Percentiles rank a stretch among this genome's conserved stretches.
These are phyloP conservation scores for Acorus calamus DNA, from an alignment of 106 monocot genomes.

Conservation along the genomic window DNA sequence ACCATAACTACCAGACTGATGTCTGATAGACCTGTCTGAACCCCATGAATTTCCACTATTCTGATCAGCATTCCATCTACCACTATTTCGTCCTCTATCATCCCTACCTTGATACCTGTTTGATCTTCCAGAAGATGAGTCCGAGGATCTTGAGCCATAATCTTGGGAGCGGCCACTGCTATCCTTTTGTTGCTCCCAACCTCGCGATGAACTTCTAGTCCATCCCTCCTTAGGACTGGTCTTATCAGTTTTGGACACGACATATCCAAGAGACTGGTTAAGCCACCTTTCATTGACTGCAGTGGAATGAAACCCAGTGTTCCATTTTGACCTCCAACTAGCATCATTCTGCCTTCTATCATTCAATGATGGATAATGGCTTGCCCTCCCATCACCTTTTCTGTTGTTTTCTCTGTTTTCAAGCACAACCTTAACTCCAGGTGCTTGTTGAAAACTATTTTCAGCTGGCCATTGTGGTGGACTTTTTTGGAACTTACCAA, in stretches of 20 bases:
- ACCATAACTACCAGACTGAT: constrained; percentile 8
- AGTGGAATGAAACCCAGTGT: constrained; percentile 7
- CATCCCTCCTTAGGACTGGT: background rate
- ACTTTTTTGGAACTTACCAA: constrained; percentile 31
- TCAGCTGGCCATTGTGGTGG: constrained; percentile 16
- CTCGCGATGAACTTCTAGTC: constrained; percentile 4
- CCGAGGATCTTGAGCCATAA: constrained; percentile 6
- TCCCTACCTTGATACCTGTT: constrained; percentile 12
- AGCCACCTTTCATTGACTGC: constrained; percentile 9
- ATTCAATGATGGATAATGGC: background rate
- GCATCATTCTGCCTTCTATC: constrained; percentile 1
- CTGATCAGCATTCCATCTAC: constrained; percentile 18
- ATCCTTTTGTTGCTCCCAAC: constrained; percentile 12
- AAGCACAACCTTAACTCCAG: background rate
- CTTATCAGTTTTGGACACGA: constrained; percentile 4
- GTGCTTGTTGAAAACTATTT: constrained; percentile 7
- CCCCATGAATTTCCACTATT: constrained; percentile 30
- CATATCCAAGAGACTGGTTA: background rate
- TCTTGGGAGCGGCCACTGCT: constrained; percentile 7
- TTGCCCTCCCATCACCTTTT: background rate
- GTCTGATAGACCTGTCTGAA: constrained; percentile 3
- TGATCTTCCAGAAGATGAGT: constrained; percentile 14
- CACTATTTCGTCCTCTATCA: constrained; percentile 18
- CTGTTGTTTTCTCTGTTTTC: constrained; percentile 5
- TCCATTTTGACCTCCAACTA: constrained; percentile 9